Evolutionary conservation across 805 yeast genomes (phyloP), one percentile per base, ranked within the genome.

Genomic region (Kluyveromyces siamensis): DNA sequence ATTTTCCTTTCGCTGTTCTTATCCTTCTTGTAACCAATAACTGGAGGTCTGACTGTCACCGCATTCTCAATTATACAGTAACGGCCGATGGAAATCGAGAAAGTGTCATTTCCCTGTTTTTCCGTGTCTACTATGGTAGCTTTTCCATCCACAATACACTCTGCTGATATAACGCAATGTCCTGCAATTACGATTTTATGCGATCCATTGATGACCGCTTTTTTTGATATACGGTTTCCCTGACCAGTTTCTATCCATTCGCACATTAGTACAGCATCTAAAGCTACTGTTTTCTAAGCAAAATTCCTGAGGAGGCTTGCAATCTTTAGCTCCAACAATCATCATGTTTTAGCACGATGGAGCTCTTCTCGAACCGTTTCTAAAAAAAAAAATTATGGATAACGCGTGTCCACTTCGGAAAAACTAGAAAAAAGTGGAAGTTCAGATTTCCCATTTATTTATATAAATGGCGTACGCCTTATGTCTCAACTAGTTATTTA

Each of bases 171-270:
- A 8, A 50, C 44, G 56, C 77, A 62, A 54, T 74, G 66, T 0
- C 81, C 82, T 13, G 68, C 66, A 18, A 80, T 70, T 30, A 69
- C 58, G 14, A 80, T 76, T 21, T 63, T 61, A 8, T 69, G 62
- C 0, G 79, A 61, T 2, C 77, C 77, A 2, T 57, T 58, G 41
- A 79, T 70, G n/a, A 48, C 41, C 2, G 82, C 76, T 2, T 57
- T 50, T 46, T 64, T 66, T 41, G 79, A 72, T 33, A 80, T 74
- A 37, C 79, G 63, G 55, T 75, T 78, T 1, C 81, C 80, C 2
- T 75, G 68, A 2, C 69, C 56, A 0, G 84, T 79, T 50, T 77
- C 80, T 4, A 75, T 63, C 76, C 76, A 75, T 11, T 52, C 53
- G 35, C 35, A 11, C 35, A 30, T 30, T 7, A 7, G 25, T 21